A percentile compares a stretch with the other conserved stretches of the same genome.
These are phyloP conservation scores for Stachybotrys echinatus DNA, from an alignment of 2,329 filamentous ascomycete genomes.

Conservation along the genomic window DNA sequence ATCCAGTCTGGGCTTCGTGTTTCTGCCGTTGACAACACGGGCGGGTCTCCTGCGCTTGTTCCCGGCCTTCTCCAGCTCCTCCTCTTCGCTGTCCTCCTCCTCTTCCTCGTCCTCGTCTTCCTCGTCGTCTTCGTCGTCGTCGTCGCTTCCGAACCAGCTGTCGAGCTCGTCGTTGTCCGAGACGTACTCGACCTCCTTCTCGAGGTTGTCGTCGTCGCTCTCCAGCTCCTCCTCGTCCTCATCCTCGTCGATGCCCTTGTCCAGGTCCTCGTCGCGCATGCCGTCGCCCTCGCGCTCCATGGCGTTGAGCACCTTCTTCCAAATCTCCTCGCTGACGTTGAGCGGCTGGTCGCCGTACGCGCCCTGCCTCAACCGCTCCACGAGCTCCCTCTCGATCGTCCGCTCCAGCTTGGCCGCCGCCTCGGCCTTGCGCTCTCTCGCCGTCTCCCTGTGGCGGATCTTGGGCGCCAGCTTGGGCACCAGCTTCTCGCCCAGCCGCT, in stretches of 20 bases:
- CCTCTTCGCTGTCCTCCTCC: slow-evolving; percentile 53
- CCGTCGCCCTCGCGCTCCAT: slow-evolving; percentile 85
- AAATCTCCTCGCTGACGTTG: slow-evolving; percentile 91
- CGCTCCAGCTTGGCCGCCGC: slow-evolving; percentile 89
- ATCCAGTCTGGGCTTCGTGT: slow-evolving; percentile 45
- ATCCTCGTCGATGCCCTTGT: slow-evolving; percentile 66
- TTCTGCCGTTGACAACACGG: slow-evolving; percentile 38
- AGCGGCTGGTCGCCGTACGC: slow-evolving; percentile 92
- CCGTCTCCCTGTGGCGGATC: slow-evolving; percentile 69
- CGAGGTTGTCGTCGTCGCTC: slow-evolving; percentile 43
- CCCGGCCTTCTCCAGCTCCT: slow-evolving; percentile 49
- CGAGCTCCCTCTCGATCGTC: slow-evolving; percentile 90
- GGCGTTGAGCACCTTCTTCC: slow-evolving; percentile 92
- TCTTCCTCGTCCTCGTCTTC: slow-evolving; percentile 49
- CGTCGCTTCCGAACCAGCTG: slow-evolving; percentile 81
- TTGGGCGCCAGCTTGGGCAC: slow-evolving; percentile 91
- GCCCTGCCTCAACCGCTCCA: slow-evolving; percentile 84
- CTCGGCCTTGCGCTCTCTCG: slow-evolving; percentile 71
- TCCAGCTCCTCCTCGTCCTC: slow-evolving; percentile 55
- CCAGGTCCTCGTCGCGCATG: slow-evolving; percentile 77
- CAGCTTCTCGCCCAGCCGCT: slow-evolving; percentile 78
- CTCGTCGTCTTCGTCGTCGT: slow-evolving; percentile 50
- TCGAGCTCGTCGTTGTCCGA: slow-evolving; percentile 88
- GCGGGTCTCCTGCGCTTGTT: slow-evolving; percentile 50
- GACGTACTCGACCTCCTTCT: slow-evolving; percentile 84